A percentile compares a stretch with the other conserved stretches of the same genome.
These are phyloP conservation scores for Cryphonectria parasitica DNA, from an alignment of 2,329 filamentous ascomycete species.

Conservation along the genomic window DNA sequence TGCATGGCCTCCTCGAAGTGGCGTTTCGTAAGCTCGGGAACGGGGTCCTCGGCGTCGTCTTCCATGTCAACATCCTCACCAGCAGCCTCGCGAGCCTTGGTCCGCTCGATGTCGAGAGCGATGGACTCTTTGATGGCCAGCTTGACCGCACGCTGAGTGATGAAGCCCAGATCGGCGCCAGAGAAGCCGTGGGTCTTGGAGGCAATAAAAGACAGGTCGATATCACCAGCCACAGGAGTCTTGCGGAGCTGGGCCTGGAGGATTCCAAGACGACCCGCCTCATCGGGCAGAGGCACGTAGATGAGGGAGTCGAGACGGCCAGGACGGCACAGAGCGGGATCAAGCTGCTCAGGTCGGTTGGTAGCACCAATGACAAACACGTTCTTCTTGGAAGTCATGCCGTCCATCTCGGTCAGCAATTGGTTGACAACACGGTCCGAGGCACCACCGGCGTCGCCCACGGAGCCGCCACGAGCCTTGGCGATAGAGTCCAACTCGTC, in stretches of 20 bases:
- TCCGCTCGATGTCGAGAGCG: conserved; percentile 81
- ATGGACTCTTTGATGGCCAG: conserved; percentile 99
- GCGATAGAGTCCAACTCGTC: conserved; percentile 99
- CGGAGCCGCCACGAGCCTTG: conserved; percentile 96
- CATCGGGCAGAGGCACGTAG: conserved; percentile 95
- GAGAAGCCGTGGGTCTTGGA: conserved; percentile 98
- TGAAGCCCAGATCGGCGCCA: conserved; percentile 98
- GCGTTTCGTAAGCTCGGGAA: conserved; percentile 91
- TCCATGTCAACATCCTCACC: conserved; percentile 83
- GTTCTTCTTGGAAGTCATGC: conserved; percentile 99
- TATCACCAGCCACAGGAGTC: conserved; percentile 86
- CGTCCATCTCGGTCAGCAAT: conserved; percentile 90
- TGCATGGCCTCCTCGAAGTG: conserved; percentile 99
- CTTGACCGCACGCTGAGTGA: conserved; percentile 98
- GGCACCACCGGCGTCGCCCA: conserved; percentile 94
- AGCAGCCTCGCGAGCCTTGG: conserved; percentile 84
- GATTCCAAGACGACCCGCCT: conserved; percentile 85
- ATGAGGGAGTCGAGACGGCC: conserved; percentile 98
- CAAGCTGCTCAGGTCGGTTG: conserved; percentile 97
- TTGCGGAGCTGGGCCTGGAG: conserved; percentile 97
- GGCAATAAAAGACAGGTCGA: conserved; percentile 90
- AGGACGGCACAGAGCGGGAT: conserved; percentile 96
- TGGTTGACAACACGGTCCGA: conserved; percentile 99
- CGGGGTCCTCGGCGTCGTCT: conserved; percentile 85
- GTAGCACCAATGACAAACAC: conserved; percentile 99